Evolutionary conservation across 2,329 filamentous ascomycete species (phyloP).

Genomic region (Madurella mycetomatis): DNA sequence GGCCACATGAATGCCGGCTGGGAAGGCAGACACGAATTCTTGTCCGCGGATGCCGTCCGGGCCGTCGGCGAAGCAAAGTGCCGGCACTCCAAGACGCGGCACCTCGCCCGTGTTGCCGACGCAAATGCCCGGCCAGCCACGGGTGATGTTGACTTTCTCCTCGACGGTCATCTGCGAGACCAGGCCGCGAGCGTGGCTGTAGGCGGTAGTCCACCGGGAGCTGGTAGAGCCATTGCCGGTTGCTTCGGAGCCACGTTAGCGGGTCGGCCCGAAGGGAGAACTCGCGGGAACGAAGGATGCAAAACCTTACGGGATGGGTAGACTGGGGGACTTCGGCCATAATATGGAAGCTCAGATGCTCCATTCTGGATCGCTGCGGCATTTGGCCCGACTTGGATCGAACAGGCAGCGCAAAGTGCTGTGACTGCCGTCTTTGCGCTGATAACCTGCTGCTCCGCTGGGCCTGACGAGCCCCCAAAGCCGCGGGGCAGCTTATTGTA

Average conservation of each 20-base stretch:
- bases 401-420: slow-evolving; percentile 13
- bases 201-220: slow-evolving; percentile 33
- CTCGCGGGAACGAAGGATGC: background rate
- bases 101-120: slow-evolving; percentile 31
- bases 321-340: slow-evolving; percentile 33
- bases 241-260: slow-evolving; percentile 21
- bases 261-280: background rate
- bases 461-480: background rate
- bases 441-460: slow-evolving; percentile 10
- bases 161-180: slow-evolving; percentile 37
- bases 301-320: slow-evolving; percentile 31
- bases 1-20: slow-evolving; percentile 64
- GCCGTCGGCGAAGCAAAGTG: slow-evolving; percentile 44
- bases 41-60: slow-evolving; percentile 32
- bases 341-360: slow-evolving; percentile 31
- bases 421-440: slow-evolving; percentile 16
- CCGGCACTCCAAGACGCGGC: slow-evolving; percentile 38
- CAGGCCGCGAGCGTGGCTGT: slow-evolving; percentile 32
- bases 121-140: slow-evolving; percentile 32
- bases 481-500: slow-evolving; percentile 9
- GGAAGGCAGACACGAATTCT: slow-evolving; percentile 45
- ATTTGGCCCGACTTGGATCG: slow-evolving; percentile 1
- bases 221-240: slow-evolving; percentile 28
- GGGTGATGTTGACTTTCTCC: slow-evolving; percentile 39
- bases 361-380: background rate